Base-by-base conservation (phyloP, 257 asterid species). In the Galeopsis tetrahit region DNA sequence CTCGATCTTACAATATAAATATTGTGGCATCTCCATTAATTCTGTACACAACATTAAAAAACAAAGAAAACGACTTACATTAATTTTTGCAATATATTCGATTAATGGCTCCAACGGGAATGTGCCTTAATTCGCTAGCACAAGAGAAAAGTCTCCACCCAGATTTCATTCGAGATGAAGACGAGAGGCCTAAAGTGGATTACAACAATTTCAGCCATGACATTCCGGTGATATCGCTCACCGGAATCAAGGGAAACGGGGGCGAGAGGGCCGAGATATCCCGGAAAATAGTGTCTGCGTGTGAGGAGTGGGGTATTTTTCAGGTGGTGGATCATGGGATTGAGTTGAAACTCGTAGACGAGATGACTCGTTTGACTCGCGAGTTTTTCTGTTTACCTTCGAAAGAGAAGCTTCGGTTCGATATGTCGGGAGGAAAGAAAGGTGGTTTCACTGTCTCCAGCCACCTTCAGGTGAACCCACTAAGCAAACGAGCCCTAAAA, bases 231-330 rank as follows among this genome's bases (percentile, higher is more conserved):
- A 94, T 94, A 74, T 89, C 99, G 4, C 74, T 94, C 0, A 77
- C 81, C 49, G 96, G 97, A 59, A 81, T 89, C 4, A 78, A 74
- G 11, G 87, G 77, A 10, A 2, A 2, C 3, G 69, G 77, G 3
- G 83, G 32, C 36, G 7, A 13, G 35, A 83, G 92, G 83, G 61
- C 39, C 2, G 95, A 85, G 75, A 78, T 87, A 28, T 78, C 94
- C 63, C 63, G 78, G 64, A 80, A 82, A 51, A 86, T 93, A 8
- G 95, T 83, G 4, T 80, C 69, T 0, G 98, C 98, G 1, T 91
- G 94, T 58, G 97, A 91, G 76, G 97, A 84, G 7, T 91, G 97
- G 97, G 98, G 98, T 0, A 78, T 93, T 31, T 93, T 93, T 31
- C 98, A 93, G 82, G 91, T 93, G 1, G 72, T 86, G 8, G 96